Evolutionary conservation across 768 basidiomycete species (phyloP), one percentile per base, ranked within the genome.

Genomic region (Mrakia blollopis): DNA sequence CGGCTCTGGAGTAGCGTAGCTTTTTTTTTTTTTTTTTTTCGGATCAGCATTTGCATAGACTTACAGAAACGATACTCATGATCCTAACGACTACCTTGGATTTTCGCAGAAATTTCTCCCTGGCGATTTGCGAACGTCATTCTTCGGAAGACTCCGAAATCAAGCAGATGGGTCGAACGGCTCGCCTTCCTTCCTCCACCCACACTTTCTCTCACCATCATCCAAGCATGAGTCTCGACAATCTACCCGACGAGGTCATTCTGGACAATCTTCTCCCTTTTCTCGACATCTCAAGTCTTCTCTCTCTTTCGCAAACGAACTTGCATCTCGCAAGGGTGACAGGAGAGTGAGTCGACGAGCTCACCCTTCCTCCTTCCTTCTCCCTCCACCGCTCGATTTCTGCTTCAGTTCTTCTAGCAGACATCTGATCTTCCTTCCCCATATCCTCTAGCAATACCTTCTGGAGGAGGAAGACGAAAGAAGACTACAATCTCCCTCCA

Each of bases 401-500:
- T 32, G 3, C 35, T 28, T 63, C 0, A n/a, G 16, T 25, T 14
- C 23, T 60, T 30, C 44, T 8, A 23, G 8, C 63, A 54, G 52
- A 54, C 54, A 13, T 25, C 1, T 63, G 8, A 18, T n/a, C 21
- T 16, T 28, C 21, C 6, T 52, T 18, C 35, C 7, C 16, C 11
- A 16, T 47, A 21, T 2, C 16, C 39, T 35, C 5, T 47, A 76
- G 75, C 50, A 44, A 71, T 44, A 76, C 69, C 3, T 69, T 76
- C 32, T 76, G 75, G 75, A 2, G 62, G 14, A 69, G 75, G 3
- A 44, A 69, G 57, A 47, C 39, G 9, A 28, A 37, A 14, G 28
- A 39, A 13, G 76, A 77, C 62, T 67, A 72, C 62, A 77, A 77
- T 39, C 60, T 77, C 18, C 76, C 76, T 32, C 61, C 35, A 3